phyloP scores from a whole-genome alignment of 495 filamentous ascomycete species.

The Talaromyces thailandensis region DNA sequence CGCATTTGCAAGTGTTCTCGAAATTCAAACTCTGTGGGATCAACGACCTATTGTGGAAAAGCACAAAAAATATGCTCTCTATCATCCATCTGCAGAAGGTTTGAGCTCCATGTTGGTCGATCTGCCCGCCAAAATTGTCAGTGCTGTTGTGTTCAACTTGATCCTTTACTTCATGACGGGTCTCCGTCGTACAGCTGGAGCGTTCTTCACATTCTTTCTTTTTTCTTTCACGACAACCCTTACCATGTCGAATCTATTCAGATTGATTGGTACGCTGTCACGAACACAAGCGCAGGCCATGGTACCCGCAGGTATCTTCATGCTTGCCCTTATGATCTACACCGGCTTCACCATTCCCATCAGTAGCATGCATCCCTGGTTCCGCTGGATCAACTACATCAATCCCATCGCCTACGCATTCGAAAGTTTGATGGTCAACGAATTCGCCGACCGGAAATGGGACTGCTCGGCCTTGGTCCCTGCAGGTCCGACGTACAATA shows the following conservation, averaged over 20 bases:
- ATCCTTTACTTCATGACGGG: constrained; percentile 55
- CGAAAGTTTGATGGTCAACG: constrained; percentile 44
- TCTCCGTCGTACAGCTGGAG: constrained; percentile 33
- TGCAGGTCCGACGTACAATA: constrained; percentile 20
- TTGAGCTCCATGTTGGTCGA: constrained; percentile 54
- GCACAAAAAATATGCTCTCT: constrained; percentile 58
- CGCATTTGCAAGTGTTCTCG: constrained; percentile 75
- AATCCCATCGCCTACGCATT: constrained; percentile 43
- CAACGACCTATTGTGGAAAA: constrained; percentile 64
- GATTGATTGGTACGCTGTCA: constrained; percentile 42
- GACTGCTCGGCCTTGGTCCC: constrained; percentile 30
- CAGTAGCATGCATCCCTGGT: constrained; percentile 44
- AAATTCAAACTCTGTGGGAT: constrained; percentile 55
- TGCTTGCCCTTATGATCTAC: constrained; percentile 44
- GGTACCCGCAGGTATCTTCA: constrained; percentile 40
- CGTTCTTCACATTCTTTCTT: constrained; percentile 56
- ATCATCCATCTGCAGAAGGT: constrained; percentile 56
- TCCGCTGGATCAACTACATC: constrained; percentile 44
- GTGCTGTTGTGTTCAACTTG: constrained; percentile 45
- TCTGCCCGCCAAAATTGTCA: constrained; percentile 47
- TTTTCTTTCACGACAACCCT: constrained; percentile 46
- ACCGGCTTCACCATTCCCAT: constrained; percentile 45
- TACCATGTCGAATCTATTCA: constrained; percentile 52
- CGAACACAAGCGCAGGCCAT: constrained; percentile 44
- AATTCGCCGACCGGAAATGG: constrained; percentile 55